Evolutionary conservation across 768 basidiomycete genomes (phyloP).

Genomic region (Neoboletus brunneissimus): DNA sequence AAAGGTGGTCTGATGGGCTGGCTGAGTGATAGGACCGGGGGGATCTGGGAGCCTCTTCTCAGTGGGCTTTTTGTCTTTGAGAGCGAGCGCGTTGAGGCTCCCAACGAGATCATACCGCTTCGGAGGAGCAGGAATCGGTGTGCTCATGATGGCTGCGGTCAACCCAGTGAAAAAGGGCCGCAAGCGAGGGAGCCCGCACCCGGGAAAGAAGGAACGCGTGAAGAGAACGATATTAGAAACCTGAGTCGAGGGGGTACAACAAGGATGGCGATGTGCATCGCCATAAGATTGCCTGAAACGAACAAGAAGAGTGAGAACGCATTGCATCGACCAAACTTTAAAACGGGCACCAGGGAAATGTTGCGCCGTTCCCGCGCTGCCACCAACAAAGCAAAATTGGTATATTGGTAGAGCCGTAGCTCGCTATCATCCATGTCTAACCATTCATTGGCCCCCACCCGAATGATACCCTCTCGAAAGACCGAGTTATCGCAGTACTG

Average conservation of each 20-base stretch:
- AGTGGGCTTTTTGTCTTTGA: slow-evolving; percentile 22
- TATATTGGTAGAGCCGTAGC: no score
- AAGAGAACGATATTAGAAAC: slow-evolving; percentile 14
- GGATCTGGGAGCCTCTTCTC: slow-evolving; percentile 17
- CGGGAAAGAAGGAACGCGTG: neutral
- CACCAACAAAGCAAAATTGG: no score
- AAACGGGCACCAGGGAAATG: no score
- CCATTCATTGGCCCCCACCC: no score
- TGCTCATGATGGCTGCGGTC: slow-evolving; percentile 21
- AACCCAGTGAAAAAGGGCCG: slow-evolving; percentile 7
- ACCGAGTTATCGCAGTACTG: no score
- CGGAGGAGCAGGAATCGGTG: slow-evolving; percentile 10
- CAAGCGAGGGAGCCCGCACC: slow-evolving; percentile 13
- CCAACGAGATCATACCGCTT: slow-evolving; percentile 30
- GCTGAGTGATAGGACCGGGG: neutral
- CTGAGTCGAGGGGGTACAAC: slow-evolving; percentile 16
- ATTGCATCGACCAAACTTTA: neutral
- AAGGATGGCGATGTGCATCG: slow-evolving; percentile 6
- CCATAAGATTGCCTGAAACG: slow-evolving; percentile 7
- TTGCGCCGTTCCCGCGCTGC: no score
- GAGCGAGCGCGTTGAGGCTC: slow-evolving; percentile 33
- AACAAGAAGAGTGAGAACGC: neutral
- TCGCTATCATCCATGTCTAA: no score
- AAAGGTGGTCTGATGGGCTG: slow-evolving; percentile 28
- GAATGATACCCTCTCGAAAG: no score